Evolutionary conservation across 345 rosid species (phyloP), one percentile per base, ranked within the genome.

Genomic region (Alliaria petiolata): DNA sequence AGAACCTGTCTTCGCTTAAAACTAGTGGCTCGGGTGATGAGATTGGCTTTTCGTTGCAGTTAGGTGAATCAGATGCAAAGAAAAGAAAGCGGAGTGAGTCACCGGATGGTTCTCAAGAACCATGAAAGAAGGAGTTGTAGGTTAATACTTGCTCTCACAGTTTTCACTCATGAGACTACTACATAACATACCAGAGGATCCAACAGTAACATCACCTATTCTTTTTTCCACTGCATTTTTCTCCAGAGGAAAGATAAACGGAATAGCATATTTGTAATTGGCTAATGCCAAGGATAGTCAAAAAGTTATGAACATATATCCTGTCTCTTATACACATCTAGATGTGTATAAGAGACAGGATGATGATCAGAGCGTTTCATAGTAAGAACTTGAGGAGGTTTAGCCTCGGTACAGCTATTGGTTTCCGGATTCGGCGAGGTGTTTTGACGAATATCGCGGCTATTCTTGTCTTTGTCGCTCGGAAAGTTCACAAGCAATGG

Each of bases 401-500:
- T 72, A 86, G 91, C 71, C 91, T 89, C 17, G 95, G 95, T 45
- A 89, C 95, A 10, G 95, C 95, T 25, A 84, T 86, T 69, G 95
- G 95, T 4, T 89, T 86, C 69, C 91, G 91, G 9, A 86, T 89
- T 73, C 71, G 81, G 25, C 76, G 79, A 8, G 95, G 95, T 46
- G 88, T 85, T 62, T 80, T 89, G 78, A 86, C 91, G 14, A 71
- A 84, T 50, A 80, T 80, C 28, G 87, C 95, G 0, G 92, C 92
- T 68, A 86, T 89, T 67, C 90, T 86, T 49, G 95, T 89, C 14
- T 89, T 89, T 64, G 95, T 89, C 62, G 83, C 95, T 62, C 81
- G 92, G 76, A 86, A 89, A 79, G 92, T 86, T 78, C 88, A 89
- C 67, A 85, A 85, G 70, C 92, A 86, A 62, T 89, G 95, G 95